A percentile compares a stretch with the other conserved stretches of the same genome.
These are phyloP conservation scores for Lindgomyces ingoldianus DNA, from an alignment of 495 filamentous ascomycete genomes.

Conservation along the genomic window DNA sequence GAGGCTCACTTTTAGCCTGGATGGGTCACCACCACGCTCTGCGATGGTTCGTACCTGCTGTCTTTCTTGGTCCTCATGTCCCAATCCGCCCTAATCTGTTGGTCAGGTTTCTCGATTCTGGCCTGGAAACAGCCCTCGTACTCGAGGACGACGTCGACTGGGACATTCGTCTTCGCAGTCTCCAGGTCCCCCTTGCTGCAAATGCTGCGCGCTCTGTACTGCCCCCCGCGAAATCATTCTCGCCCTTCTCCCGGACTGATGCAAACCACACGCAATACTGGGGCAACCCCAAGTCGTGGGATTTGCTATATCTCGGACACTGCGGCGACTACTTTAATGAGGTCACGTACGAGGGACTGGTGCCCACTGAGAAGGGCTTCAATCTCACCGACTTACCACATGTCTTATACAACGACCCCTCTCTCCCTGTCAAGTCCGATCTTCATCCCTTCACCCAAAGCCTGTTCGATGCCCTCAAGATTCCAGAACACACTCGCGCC, in stretches of 20 bases:
- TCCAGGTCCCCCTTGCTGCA: conserved; percentile 41
- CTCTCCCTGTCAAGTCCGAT: conserved; percentile 27
- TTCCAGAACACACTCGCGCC: conserved; percentile 41
- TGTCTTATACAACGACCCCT: conserved; percentile 34
- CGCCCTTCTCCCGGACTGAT: conserved; percentile 14
- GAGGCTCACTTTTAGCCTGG: conserved; percentile 42
- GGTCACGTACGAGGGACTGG: conserved; percentile 29
- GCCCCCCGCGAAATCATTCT: conserved; percentile 13
- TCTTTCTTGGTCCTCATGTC: not conserved
- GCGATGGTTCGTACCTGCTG: conserved; percentile 30
- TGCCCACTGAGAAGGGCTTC: conserved; percentile 29
- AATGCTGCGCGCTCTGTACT: conserved; percentile 36
- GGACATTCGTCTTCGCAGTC: conserved; percentile 46
- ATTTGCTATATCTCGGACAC: conserved; percentile 50
- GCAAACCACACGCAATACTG: conserved; percentile 38
- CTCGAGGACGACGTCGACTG: conserved; percentile 54
- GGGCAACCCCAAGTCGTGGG: conserved; percentile 44
- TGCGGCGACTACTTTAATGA: conserved; percentile 46
- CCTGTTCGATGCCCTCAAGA: conserved; percentile 34
- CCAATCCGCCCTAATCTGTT: conserved; percentile 4
- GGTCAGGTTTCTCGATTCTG: conserved; percentile 46
- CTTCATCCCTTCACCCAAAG: conserved; percentile 41
- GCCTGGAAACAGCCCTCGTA: conserved; percentile 49
- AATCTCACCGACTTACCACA: conserved; percentile 32
- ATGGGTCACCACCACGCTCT: conserved; percentile 44